Evolutionary conservation across 805 yeast genomes (phyloP), one percentile per base, ranked within the genome.

Genomic region (Candida caryicola): DNA sequence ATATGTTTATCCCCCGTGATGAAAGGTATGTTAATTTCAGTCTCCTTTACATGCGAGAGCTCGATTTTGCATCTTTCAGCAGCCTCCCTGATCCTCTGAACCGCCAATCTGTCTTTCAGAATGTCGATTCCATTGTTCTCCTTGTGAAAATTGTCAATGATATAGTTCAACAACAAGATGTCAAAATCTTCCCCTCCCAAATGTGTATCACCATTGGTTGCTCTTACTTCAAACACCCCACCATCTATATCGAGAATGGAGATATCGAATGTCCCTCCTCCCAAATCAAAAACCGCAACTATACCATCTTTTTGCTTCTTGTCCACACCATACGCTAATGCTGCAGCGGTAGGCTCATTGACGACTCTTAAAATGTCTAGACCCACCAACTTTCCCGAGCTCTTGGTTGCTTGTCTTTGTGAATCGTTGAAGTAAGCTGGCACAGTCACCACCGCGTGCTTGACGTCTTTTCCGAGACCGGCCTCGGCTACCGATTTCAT

Each of bases 101-200:
- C 78, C 17, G 84, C 79, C 52, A 71, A 55, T 45, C 76, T 68
- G 50, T 80, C 76, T 21, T 54, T 43, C 48, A 71, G 65, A 21
- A 82, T 55, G 57, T 82, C 82, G 18, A 62, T 34, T 1, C 68
- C 71, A 41, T 79, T 77, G 19, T 76, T 70, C 49, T 75, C 74
- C 38, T 64, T 55, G 56, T 79, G 65, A 65, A 84, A 82, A 25
- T 62, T 64, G 16, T 76, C 77, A 23, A 83, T 59, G 37, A 85
- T 79, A 62, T 79, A 64, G 28, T 71, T 60, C 48, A 77, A 66
- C 15, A 85, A 64, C 36, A 83, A 68, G 50, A 78, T 80, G 64
- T 85, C 95, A 58, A 84, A 82, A 64, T 85, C 95, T 61, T 85
- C 91, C 44, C 95, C 95, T 50, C 95, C 95, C 50, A 85, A 70